Evolutionary conservation across 2,329 filamentous ascomycete species (phyloP).

Genomic region (Aquanectria penicillioides): DNA sequence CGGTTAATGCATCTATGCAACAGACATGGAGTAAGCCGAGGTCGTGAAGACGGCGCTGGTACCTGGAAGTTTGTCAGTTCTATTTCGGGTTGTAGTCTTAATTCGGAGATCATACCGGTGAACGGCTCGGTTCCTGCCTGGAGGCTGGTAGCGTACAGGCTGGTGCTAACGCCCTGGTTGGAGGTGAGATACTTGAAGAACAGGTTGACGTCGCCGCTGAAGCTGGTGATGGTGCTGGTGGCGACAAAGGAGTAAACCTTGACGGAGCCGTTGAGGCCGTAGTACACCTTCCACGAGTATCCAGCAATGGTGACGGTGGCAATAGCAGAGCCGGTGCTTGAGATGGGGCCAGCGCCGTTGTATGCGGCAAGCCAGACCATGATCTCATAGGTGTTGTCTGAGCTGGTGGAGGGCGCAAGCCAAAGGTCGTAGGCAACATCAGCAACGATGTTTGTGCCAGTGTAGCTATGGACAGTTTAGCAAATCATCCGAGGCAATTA

Average conservation of each 20-base stretch:
- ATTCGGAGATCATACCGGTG: slow-evolving; percentile 46
- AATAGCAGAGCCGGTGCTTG: slow-evolving; percentile 8
- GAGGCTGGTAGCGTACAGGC: slow-evolving; percentile 19
- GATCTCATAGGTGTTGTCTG: slow-evolving; percentile 63
- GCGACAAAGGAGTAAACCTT: slow-evolving; percentile 66
- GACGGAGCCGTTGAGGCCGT: slow-evolving; percentile 64
- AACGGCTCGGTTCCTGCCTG: slow-evolving; percentile 63
- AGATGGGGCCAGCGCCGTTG: slow-evolving; percentile 67
- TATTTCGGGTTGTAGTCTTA: too few species aligned
- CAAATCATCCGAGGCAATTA: not conserved
- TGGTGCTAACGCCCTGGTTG: slow-evolving; percentile 50
- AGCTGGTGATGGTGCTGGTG: slow-evolving; percentile 55
- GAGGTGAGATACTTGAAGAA: slow-evolving; percentile 66
- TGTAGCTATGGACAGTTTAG: slow-evolving; percentile 40
- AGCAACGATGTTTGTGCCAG: slow-evolving; percentile 50
- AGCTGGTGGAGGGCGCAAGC: slow-evolving; percentile 56
- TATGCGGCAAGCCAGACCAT: slow-evolving; percentile 71
- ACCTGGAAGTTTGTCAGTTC: not conserved
- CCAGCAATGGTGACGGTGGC: slow-evolving; percentile 62
- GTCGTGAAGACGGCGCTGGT: slow-evolving; percentile 7
- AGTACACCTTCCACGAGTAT: slow-evolving; percentile 64
- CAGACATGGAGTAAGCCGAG: slow-evolving; percentile 10
- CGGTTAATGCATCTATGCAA: too few species aligned
- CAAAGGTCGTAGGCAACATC: slow-evolving; percentile 71
- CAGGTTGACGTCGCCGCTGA: slow-evolving; percentile 63